Evolutionary conservation across 805 yeast species (phyloP).

Genomic region (Candida fluviatilis): DNA sequence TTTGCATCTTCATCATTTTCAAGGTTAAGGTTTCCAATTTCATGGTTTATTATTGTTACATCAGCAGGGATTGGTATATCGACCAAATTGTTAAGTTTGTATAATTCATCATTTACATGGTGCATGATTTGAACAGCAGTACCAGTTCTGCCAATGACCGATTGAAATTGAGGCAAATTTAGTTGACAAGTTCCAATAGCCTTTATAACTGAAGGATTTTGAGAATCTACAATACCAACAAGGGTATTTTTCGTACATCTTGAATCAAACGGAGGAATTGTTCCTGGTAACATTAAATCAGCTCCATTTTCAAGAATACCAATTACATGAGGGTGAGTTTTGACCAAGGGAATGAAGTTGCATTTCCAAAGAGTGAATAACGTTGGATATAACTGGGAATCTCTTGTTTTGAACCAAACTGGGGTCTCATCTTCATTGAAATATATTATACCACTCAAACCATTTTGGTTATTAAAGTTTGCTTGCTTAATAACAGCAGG

Average conservation of each 20-base stretch:
- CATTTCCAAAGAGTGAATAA: slow-evolving; percentile 67
- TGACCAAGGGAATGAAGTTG: slow-evolving; percentile 63
- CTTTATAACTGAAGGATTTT: slow-evolving; percentile 56
- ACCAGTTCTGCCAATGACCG: slow-evolving; percentile 65
- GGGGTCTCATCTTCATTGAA: slow-evolving; percentile 65
- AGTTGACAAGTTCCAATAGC: slow-evolving; percentile 67
- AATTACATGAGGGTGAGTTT: slow-evolving; percentile 72
- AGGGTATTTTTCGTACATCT: slow-evolving; percentile 47
- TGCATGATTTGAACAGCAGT: slow-evolving; percentile 76
- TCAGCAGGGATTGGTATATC: slow-evolving; percentile 28
- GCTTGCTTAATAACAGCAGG: slow-evolving; percentile 60
- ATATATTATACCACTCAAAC: slow-evolving; percentile 58
- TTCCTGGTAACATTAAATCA: slow-evolving; percentile 73
- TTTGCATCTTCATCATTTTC: slow-evolving; percentile 7
- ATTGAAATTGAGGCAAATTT: slow-evolving; percentile 40
- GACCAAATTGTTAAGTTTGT: slow-evolving; percentile 44
- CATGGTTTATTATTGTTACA: slow-evolving; percentile 7
- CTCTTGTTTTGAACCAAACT: slow-evolving; percentile 63
- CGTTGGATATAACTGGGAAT: slow-evolving; percentile 61
- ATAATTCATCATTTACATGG: slow-evolving; percentile 61
- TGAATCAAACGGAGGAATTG: slow-evolving; percentile 54
- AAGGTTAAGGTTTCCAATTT: too few species aligned
- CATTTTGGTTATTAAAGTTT: slow-evolving; percentile 51
- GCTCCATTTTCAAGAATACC: slow-evolving; percentile 76
- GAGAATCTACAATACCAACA: slow-evolving; percentile 67